Base-by-base conservation (phyloP, 306 rosid genomes). In the Luffa aegyptiaca region DNA sequence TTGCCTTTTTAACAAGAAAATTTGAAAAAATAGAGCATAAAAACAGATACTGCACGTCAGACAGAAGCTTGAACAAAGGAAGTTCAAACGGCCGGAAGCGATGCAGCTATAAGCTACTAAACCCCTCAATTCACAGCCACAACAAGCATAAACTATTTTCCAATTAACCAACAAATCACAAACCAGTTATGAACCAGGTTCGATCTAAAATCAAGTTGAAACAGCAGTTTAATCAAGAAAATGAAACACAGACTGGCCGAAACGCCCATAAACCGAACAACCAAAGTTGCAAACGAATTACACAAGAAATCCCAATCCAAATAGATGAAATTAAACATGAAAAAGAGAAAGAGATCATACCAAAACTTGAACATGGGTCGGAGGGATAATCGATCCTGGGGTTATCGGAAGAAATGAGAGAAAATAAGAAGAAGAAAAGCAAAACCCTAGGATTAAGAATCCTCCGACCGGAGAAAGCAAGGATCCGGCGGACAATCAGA, bases 361-460 rank as follows among this genome's bases (percentile, higher is more conserved):
- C 98, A 90, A 86, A 93, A 93, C 84, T 89, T 88, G 87, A 93
- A 93, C 97, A 92, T 92, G 46, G 86, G 78, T 62, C 5, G 51
- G 77, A 78, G 33, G 45, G 83, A 35, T 31, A 18, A 35, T 74
- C 39, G 78, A 72, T 69, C 82, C 75, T 20, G 71, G 51, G 66
- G 69, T 76, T 49, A 82, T 61, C 76, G 53, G 84, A 81, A 66
- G 79, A 18, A 33, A 63, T n/a, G n/a, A 37, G 20, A 3, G 45
- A 20, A 66, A 49, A 48, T 63, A 53, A 31, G 57, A 39, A 4
- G 31, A 41, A n/a, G 16, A 41, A 33, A 3, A 75, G 61, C 14
- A 63, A 56, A 61, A 80, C 81, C 85, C 92, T 75, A 49, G 41
- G 62, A n/a, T 44, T 35, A n/a, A 42, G 10, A 63, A 80, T 45